Evolutionary conservation across 2,329 filamentous ascomycete species (phyloP), one percentile per base, ranked within the genome.

Genomic region (Arthrobotrys sphaeroides): DNA sequence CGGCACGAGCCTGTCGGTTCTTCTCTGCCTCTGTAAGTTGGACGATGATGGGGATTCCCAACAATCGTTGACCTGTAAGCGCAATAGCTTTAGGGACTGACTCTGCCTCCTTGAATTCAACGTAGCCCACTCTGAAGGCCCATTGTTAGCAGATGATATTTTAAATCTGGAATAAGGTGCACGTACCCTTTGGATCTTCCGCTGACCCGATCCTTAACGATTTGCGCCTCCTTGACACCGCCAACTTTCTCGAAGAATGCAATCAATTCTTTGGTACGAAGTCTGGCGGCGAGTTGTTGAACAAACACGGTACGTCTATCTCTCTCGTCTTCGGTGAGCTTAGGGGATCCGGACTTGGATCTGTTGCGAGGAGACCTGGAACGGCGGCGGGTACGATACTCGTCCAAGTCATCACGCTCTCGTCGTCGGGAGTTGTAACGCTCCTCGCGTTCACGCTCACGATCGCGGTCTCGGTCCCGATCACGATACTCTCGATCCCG

Each of bases 11-110:
- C 86, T 97, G 94, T 80, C 95, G 93, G 82, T 99, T 99, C 87
- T 99, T 99, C 84, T 99, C 96, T 82, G 95, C 96, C 87, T 99
- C 95, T 80, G 95, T 98, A 83, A 97, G 90, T 84, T 98, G 94
- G 66, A 94, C 96, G 81, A 99, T 99, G 83, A 99, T 96, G 73
- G 95, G 95, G 79, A 99, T 97, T 87, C 93, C 94, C 90, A 97
- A 87, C 84, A 99, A 90, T 85, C 95, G 97, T 86, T 98, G 94
- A 84, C 95, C 95, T 83, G 95, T 99, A 86, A 99, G 93, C 86
- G 97, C 92, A 83, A 99, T 91, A 82, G 96, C 95, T 85, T 91
- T 90, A 81, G 90, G 87, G 80, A 99, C 94, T 80, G 94, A 96
- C 80, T 96, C 93, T 88, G 98, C 94, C 81, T 92, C 89, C 83